These are phyloP conservation scores for Paramecium primaurelia DNA, from an alignment of 73 alveolate species.

Conservation along the genomic window DNA sequence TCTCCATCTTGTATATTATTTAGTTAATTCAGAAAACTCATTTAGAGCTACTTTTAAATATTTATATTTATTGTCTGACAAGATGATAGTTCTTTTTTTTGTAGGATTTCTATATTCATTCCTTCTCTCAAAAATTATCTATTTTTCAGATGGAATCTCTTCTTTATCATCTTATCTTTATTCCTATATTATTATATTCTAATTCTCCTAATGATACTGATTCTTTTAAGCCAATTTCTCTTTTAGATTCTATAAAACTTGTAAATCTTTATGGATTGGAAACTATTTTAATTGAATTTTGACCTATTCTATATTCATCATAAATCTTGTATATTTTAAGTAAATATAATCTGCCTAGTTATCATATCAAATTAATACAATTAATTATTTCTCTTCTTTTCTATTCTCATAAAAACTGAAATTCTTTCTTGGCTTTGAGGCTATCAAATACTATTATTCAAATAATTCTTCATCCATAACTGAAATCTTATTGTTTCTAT, in stretches of 20 bases:
- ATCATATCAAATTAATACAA: background rate
- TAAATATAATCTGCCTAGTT: slow-evolving; percentile 19
- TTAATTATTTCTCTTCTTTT: slow-evolving; percentile 4
- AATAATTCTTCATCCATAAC: background rate
- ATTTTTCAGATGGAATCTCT: background rate
- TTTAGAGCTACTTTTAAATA: background rate
- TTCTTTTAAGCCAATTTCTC: background rate
- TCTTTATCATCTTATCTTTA: background rate
- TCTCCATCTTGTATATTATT: slow-evolving; percentile 30
- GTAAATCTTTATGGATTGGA: background rate
- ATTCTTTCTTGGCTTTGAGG: background rate
- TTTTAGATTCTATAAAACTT: background rate
- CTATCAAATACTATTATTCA: background rate
- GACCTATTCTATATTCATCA: slow-evolving; percentile 12
- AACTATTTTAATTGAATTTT: background rate
- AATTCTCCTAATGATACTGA: background rate
- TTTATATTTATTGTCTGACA: background rate
- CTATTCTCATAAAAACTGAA: slow-evolving; percentile 30
- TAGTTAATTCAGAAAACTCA: background rate
- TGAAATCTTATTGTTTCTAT: background rate
- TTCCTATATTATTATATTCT: background rate
- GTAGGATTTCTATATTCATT: slow-evolving; percentile 1
- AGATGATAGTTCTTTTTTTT: background rate
- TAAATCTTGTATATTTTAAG: background rate
- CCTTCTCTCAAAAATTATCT: background rate